phyloP scores from a whole-genome alignment of 805 yeast genomes.

The Saccharomycopsis fodiens region DNA sequence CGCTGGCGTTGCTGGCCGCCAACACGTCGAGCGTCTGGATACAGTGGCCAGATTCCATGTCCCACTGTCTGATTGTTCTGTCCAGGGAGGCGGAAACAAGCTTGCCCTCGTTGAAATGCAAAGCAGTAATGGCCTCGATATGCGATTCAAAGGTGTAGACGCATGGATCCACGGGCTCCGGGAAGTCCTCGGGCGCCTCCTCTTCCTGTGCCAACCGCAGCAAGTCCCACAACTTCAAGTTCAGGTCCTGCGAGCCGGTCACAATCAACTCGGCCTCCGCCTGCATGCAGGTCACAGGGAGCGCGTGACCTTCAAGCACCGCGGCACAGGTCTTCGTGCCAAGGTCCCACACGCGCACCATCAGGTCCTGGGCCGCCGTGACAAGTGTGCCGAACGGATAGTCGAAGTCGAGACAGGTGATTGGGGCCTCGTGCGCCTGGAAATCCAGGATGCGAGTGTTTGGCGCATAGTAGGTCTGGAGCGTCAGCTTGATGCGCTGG shows the following conservation, averaged over 20 bases:
- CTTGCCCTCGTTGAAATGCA: constrained; percentile 45
- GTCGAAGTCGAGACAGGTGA: constrained; percentile 60
- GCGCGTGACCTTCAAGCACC: constrained; percentile 24
- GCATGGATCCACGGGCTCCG: constrained; percentile 27
- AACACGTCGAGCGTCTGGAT: constrained; percentile 62
- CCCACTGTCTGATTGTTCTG: constrained; percentile 72
- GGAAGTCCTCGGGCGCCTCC: constrained; percentile 21
- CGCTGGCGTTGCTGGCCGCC: constrained; percentile 37
- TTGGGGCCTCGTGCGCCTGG: constrained; percentile 43
- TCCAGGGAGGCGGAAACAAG: constrained; percentile 67
- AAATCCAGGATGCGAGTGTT: constrained; percentile 47
- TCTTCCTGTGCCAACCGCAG: constrained; percentile 23
- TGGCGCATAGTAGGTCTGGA: constrained; percentile 56
- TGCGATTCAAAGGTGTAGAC: constrained; percentile 54
- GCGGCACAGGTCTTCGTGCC: constrained; percentile 29
- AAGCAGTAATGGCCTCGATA: constrained; percentile 56
- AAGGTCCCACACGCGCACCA: constrained; percentile 79
- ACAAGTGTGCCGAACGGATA: constrained; percentile 71
- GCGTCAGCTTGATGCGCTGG: constrained; percentile 51
- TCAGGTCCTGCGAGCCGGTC: constrained; percentile 58
- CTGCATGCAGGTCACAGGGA: constrained; percentile 53
- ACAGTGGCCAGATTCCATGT: constrained; percentile 55
- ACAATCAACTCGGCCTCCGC: constrained; percentile 43
- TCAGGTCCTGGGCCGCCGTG: constrained; percentile 70
- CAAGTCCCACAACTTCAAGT: constrained; percentile 54